phyloP scores from a whole-genome alignment of 768 basidiomycete species.

The Mycena amicta region DNA sequence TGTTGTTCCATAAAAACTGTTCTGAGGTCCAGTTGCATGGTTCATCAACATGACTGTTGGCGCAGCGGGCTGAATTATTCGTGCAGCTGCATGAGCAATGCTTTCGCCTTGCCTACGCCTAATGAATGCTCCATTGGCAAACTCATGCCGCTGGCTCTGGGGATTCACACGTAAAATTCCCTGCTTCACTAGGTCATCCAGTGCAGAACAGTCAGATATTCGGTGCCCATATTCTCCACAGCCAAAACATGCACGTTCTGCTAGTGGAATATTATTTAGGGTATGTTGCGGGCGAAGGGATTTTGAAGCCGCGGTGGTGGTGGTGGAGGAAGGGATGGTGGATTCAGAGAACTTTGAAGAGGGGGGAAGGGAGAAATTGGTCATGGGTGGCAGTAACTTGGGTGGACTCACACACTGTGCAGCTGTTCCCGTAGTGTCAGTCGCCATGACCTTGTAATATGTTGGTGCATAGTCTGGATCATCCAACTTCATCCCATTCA shows the following conservation, averaged over 20 bases:
- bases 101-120: not conserved
- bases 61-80: not conserved
- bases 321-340: not conserved
- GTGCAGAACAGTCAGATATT: not conserved
- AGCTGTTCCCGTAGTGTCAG: not conserved
- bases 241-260: not conserved
- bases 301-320: not conserved
- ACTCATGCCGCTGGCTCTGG: not conserved
- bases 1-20: not conserved
- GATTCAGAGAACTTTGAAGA: not conserved
- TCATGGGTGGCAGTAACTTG: not conserved
- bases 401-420: constrained; percentile 1
- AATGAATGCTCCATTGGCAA: not conserved
- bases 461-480: constrained; percentile 14
- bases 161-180: not conserved
- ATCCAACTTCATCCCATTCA: constrained; percentile 2
- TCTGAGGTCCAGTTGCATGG: not conserved
- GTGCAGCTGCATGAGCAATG: not conserved
- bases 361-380: not conserved
- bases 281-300: not conserved
- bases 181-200: not conserved
- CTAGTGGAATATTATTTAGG: not conserved
- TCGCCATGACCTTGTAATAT: constrained; percentile 11
- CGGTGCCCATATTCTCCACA: not conserved
- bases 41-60: not conserved